Percentiles rank a stretch among this genome's conserved stretches.
These are phyloP conservation scores for Eimeria tenella DNA, from an alignment of 169 alveolate genomes.

Conservation along the genomic window DNA sequence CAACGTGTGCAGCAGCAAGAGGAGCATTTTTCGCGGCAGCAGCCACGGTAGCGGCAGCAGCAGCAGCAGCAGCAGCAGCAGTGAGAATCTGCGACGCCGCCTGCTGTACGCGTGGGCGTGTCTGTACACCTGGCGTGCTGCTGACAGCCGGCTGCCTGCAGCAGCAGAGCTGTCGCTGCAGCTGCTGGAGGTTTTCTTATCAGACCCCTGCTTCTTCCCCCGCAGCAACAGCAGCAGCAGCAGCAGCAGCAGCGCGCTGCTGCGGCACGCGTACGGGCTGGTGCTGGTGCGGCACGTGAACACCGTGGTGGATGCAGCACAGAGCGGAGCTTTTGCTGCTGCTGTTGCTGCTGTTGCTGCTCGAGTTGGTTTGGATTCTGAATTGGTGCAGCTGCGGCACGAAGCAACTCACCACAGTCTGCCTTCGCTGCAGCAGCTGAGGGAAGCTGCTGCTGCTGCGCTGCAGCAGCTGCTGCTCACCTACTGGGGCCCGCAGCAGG, in stretches of 20 bases:
- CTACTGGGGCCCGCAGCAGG: slow-evolving; percentile 61
- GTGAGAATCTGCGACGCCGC: neutral
- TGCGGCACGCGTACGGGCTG: slow-evolving; percentile 50
- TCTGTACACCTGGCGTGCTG: neutral
- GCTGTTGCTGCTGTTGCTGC: slow-evolving; percentile 71
- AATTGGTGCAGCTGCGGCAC: slow-evolving; percentile 72
- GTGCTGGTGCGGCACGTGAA: slow-evolving; percentile 51
- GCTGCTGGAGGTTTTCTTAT: slow-evolving; percentile 15
- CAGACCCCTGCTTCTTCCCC: slow-evolving; percentile 6
- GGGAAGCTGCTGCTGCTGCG: slow-evolving; percentile 52
- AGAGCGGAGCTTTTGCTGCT: slow-evolving; percentile 10
- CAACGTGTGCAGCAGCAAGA: neutral
- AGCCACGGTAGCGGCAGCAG: neutral
- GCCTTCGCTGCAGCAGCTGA: slow-evolving; percentile 53
- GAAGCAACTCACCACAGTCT: slow-evolving; percentile 70
- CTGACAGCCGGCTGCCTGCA: neutral
- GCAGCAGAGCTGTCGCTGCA: neutral
- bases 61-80: slow-evolving; percentile 3
- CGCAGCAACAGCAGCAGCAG: neutral
- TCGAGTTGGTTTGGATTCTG: slow-evolving; percentile 15
- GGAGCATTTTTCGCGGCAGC: neutral
- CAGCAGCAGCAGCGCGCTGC: neutral
- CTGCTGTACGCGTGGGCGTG: neutral
- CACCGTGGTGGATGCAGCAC: neutral
- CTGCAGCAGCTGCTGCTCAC: slow-evolving; percentile 15